These are phyloP conservation scores for Dispira simplex DNA, from an alignment of 192 early-diverging fungal species.

Conservation along the genomic window DNA sequence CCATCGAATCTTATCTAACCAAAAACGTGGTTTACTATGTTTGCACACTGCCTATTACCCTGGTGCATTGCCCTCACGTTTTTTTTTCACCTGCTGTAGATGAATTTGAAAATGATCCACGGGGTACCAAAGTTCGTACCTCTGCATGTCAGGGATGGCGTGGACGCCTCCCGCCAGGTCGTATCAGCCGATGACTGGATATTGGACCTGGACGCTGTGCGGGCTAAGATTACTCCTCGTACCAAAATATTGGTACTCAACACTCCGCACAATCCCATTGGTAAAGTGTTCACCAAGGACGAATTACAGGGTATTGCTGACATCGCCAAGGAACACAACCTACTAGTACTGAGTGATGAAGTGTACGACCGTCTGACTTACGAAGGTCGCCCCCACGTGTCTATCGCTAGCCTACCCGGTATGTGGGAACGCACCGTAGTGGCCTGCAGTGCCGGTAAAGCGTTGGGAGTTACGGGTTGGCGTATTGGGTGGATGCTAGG, in stretches of 20 bases:
- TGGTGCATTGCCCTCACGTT: not conserved
- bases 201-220: slow-evolving; percentile 68
- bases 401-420: slow-evolving; percentile 70
- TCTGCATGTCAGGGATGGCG: slow-evolving; percentile 39
- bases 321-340: slow-evolving; percentile 62
- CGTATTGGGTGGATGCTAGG: slow-evolving; percentile 89
- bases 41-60: too few relatives aligned
- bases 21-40: too few relatives aligned
- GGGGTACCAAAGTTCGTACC: slow-evolving; percentile 75
- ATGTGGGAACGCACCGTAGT: slow-evolving; percentile 90
- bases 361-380: slow-evolving; percentile 93
- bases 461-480: slow-evolving; percentile 94
- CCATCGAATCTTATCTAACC: too few relatives aligned
- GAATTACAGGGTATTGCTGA: slow-evolving; percentile 62
- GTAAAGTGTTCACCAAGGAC: slow-evolving; percentile 63
- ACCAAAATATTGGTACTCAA: slow-evolving; percentile 87
- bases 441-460: slow-evolving; percentile 85
- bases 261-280: slow-evolving; percentile 91
- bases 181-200: slow-evolving; percentile 73
- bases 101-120: slow-evolving; percentile 73
- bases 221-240: slow-evolving; percentile 48
- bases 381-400: slow-evolving; percentile 38
- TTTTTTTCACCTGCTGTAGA: slow-evolving; percentile 14
- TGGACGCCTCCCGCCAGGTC: slow-evolving; percentile 22
- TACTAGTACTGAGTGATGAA: slow-evolving; percentile 85